Conservation (phyloP, 306 rosid genomes). For the Begonia peltatifolia region DNA sequence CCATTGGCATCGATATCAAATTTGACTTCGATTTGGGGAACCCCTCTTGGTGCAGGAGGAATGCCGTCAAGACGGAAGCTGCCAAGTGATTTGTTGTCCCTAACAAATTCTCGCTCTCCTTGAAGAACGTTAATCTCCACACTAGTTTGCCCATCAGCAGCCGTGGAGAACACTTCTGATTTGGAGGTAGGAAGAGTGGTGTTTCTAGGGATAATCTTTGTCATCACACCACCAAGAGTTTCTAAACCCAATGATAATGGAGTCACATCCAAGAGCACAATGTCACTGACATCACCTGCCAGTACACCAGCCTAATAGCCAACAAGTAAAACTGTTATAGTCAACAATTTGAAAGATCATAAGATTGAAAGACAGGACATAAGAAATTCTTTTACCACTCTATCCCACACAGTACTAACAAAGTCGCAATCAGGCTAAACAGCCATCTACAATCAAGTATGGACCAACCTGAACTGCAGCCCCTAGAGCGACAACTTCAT, state of each 20-base stretch:
- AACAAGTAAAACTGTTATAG: neutral
- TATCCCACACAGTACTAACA: no score
- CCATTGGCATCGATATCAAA: slow-evolving; percentile 90
- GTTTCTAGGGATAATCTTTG: slow-evolving; percentile 85
- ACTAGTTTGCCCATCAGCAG: slow-evolving; percentile 81
- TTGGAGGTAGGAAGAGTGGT: slow-evolving; percentile 88
- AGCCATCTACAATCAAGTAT: neutral
- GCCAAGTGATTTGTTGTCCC: slow-evolving; percentile 92
- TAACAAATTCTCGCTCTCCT: slow-evolving; percentile 85
- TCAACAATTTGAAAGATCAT: neutral
- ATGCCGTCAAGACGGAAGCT: slow-evolving; percentile 87
- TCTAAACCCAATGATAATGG: slow-evolving; percentile 61
- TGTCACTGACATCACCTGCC: slow-evolving; percentile 74
- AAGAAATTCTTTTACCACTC: neutral
- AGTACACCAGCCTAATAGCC: slow-evolving; percentile 54
- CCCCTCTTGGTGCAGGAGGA: slow-evolving; percentile 85
- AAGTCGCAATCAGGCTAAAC: neutral
- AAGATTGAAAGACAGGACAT: neutral
- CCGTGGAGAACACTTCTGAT: slow-evolving; percentile 73
- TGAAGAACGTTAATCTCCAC: slow-evolving; percentile 64
- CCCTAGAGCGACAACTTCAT: slow-evolving; percentile 84
- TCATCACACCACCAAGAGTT: slow-evolving; percentile 80
- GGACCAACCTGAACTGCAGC: slow-evolving; percentile 67
- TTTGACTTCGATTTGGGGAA: slow-evolving; percentile 93
- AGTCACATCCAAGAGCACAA: slow-evolving; percentile 60